Conservation (phyloP, 495 filamentous ascomycete genomes). For the Penicillium bovifimosum region DNA sequence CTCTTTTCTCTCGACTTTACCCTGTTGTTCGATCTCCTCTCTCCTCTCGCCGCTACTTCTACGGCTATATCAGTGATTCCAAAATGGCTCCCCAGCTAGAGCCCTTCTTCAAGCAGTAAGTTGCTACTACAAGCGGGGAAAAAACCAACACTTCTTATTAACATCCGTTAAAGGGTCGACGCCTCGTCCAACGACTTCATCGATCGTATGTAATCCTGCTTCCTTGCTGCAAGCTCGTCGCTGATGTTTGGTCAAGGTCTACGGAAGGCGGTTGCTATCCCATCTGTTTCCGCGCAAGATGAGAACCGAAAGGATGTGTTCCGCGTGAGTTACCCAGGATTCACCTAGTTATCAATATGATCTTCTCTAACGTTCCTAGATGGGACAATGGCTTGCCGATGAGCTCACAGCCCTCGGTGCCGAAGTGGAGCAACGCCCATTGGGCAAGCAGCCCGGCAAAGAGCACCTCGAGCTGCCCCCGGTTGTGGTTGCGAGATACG, state of each 20-base stretch:
- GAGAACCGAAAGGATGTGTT: slow-evolving; percentile 84
- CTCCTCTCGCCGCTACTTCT: slow-evolving; percentile 32
- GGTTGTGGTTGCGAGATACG: slow-evolving; percentile 86
- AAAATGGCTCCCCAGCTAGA: slow-evolving; percentile 84
- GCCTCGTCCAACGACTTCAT: slow-evolving; percentile 75
- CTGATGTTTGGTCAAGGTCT: slow-evolving; percentile 48
- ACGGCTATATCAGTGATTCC: slow-evolving; percentile 42
- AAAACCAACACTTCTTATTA: neutral
- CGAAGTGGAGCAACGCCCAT: slow-evolving; percentile 70
- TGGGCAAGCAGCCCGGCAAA: slow-evolving; percentile 86
- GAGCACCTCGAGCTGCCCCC: slow-evolving; percentile 89
- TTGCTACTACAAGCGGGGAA: neutral
- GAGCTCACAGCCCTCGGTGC: slow-evolving; percentile 83
- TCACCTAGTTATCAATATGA: too few species aligned
- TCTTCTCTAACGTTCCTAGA: slow-evolving; percentile 40
- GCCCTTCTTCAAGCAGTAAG: slow-evolving; percentile 74
- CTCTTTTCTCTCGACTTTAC: slow-evolving; percentile 19
- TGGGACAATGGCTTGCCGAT: slow-evolving; percentile 84
- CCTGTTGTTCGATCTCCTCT: slow-evolving; percentile 7
- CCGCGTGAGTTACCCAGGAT: slow-evolving; percentile 39
- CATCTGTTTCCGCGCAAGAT: slow-evolving; percentile 88
- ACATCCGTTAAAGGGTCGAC: slow-evolving; percentile 58
- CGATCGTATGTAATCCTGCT: slow-evolving; percentile 52
- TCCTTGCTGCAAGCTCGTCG: neutral
- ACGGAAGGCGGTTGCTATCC: slow-evolving; percentile 88